Base-by-base conservation (phyloP, 2,329 filamentous ascomycete genomes). In the Penicillium sp. region DNA sequence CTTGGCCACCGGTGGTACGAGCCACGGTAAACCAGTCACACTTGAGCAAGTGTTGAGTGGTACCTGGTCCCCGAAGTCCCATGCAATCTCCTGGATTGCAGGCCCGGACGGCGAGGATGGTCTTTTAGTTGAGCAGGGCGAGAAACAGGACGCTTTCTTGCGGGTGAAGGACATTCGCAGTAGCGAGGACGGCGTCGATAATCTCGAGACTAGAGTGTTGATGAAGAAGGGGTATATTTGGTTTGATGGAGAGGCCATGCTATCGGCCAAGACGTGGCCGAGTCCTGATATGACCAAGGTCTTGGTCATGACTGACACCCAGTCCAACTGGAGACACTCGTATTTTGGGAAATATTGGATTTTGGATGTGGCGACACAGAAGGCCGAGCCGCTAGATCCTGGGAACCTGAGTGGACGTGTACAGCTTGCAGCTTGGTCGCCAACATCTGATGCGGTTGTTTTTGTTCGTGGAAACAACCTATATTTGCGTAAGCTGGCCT, bases 391-490 rank as follows among this genome's bases (percentile, higher is more conserved):
- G 1, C 78, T 99, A 50, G 85, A 97, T 62, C 88, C 90, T 0
- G 78, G 78, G 2, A 80, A 89, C 46, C 80, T 84, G 2, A 74
- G 85, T 13, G 85, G 81, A 18, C 82, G 85, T 45, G 81, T 97
- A 24, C 92, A 97, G 74, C 81, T 96, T 52, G 94, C 93, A 8
- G 85, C 85, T 32, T 97, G 93, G 92, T 95, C 90, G 55, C 94
- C 94, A 0, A 83, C 85, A 50, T 92, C 92, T 61, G 86, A 97
- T 72, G 88, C 91, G 1, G 76, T 99, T 4, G 89, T 90, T n/a
- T 99, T 93, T 72, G 95, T 92, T 1, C 82, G 88, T 62, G 83
- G 92, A 59, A 97, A 99, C 76, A 96, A 99, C 72, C 78, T 99
- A 66, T 97, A 86, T 70, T 77, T 97, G 43, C 87, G 94, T 50